Base-by-base conservation (phyloP, 208 protist species). In the Acanthamoeba culbertsoni region DNA sequence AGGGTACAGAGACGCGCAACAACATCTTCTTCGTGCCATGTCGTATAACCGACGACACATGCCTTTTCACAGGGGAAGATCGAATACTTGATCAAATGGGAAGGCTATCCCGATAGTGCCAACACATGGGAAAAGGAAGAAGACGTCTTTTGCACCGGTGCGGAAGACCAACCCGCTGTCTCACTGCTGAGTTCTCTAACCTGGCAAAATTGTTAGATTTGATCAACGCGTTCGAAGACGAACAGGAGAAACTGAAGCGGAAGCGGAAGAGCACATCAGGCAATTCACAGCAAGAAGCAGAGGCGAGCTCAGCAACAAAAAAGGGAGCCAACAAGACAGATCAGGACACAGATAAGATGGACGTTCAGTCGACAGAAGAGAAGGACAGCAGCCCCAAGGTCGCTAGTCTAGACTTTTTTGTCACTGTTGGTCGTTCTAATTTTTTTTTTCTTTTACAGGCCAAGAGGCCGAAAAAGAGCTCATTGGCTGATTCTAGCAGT, bases 91-190 rank as follows among this genome's bases (percentile, higher is more conserved):
- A 59, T 89, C 18, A 89, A 89, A 35, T 89, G 79, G 79, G 79
- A 89, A 37, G 79, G 79, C 2, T 89, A 89, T 23, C 79, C 79
- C 10, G 79, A 89, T 5, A 35, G 33, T 33, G 48, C 79, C 5
- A 89, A 89, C 79, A 89, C 79, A 8, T 89, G 79, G 79, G 79
- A 89, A 33, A 89, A 89, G 53, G n/a, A 89, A 43, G 79, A 89
- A 31, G 79, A 89, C 53, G 55, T 65, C 6, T 68, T 59, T 65
- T 89, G 79, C 28, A 35, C 79, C 79, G 79, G 51, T 68, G 37
- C 42, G 43, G 26, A 57, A 35, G 33, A 6, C 45, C 45, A 40
- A 45, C 12, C 71, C 31, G 4, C 16, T 0, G 7, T 0, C 35
- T 75, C 37, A 16, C 37, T 6, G 51, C 51, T 59, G 12, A 10